Conservation (phyloP, 2,329 filamentous ascomycete species). For the Penicillium vulpinum region DNA sequence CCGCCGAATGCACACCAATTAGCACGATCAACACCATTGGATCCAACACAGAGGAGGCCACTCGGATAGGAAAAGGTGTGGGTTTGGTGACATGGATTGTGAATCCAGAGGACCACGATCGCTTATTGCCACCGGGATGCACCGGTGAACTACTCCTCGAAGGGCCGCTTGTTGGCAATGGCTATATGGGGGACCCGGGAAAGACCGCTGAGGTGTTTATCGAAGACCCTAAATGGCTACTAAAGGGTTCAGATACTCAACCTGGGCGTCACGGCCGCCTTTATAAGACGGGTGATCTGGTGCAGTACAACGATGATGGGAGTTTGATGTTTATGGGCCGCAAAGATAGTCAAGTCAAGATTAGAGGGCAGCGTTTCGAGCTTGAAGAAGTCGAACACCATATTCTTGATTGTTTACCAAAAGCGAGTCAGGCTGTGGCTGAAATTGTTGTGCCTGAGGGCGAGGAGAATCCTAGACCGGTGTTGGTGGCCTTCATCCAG, state of each 20-base stretch:
- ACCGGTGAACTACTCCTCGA: constrained; percentile 42
- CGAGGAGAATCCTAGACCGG: background rate
- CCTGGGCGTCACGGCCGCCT: constrained; percentile 1
- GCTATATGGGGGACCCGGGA: background rate
- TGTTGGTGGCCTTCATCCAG: background rate
- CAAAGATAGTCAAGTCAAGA: constrained; percentile 1
- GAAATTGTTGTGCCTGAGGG: no score
- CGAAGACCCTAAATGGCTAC: constrained; percentile 4
- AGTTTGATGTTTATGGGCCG: constrained; percentile 11
- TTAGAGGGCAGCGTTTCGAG: no score
- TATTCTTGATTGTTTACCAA: no score
- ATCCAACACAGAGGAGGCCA: background rate
- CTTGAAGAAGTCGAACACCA: no score
- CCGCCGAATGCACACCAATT: background rate
- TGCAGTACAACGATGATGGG: constrained; percentile 7
- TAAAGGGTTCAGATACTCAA: background rate
- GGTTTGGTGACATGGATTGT: constrained; percentile 31
- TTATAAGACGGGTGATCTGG: constrained; percentile 12
- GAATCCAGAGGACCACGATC: constrained; percentile 24
- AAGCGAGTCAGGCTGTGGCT: no score
- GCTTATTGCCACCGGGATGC: constrained; percentile 36
- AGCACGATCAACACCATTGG: background rate
- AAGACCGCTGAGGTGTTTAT: background rate
- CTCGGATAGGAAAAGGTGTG: constrained; percentile 12
- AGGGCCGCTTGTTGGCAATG: background rate